phyloP scores from a whole-genome alignment of 2,329 filamentous ascomycete genomes.

The Orbilia oligospora region DNA sequence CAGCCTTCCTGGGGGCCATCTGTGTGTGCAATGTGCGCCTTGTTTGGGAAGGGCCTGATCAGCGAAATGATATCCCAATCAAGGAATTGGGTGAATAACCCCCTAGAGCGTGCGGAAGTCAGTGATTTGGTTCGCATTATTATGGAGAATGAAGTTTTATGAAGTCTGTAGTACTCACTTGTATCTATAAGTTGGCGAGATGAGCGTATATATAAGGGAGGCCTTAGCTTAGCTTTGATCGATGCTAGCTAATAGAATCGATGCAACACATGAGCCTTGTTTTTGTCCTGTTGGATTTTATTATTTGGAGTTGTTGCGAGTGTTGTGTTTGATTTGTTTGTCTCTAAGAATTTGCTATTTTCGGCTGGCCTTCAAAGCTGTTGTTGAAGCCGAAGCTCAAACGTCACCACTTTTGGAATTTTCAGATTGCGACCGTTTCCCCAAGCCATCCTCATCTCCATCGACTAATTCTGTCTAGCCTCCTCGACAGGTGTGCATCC shows the following conservation, averaged over 20 bases:
- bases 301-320: neutral
- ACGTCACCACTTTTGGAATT: constrained; percentile 47
- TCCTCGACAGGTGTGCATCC: constrained; percentile 18
- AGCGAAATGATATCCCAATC: too few relatives aligned
- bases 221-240: too few relatives aligned
- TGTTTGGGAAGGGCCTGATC: neutral
- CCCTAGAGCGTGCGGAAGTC: too few relatives aligned
- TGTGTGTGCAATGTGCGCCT: neutral
- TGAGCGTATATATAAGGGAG: neutral
- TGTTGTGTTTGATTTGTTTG: constrained; percentile 39
- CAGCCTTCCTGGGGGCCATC: neutral
- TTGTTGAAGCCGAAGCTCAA: constrained; percentile 40
- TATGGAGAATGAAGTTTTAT: neutral
- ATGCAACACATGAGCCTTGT: neutral
- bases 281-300: constrained; percentile 2
- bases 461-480: constrained; percentile 16
- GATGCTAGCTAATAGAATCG: too few relatives aligned
- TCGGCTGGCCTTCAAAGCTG: constrained; percentile 7
- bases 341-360: neutral
- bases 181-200: neutral
- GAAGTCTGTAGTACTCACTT: neutral
- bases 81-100: too few relatives aligned
- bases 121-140: neutral
- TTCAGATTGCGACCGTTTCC: constrained; percentile 47
- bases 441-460: constrained; percentile 37